Conservation (phyloP, 1,284 basidiomycete genomes). For the Afroboletus lepidellus region DNA sequence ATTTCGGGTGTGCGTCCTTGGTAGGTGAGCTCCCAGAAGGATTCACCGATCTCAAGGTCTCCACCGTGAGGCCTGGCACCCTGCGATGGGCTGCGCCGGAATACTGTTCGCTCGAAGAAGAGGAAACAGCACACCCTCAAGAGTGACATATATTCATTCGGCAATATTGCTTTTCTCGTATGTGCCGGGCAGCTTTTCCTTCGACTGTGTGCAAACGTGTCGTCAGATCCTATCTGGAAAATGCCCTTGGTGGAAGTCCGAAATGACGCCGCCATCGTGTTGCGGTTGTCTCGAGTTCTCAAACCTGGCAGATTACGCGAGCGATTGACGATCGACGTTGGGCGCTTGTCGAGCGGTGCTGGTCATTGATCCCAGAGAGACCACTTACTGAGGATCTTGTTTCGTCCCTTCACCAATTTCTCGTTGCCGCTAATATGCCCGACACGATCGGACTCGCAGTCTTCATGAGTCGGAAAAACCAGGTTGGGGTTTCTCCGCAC, state of each 20-base stretch:
- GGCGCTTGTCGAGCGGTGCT: slow-evolving; percentile 13
- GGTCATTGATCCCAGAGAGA: slow-evolving; percentile 6
- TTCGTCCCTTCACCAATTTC: background rate
- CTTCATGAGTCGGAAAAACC: slow-evolving; percentile 63
- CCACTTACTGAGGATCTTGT: slow-evolving; percentile 1
- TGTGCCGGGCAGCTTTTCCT: background rate
- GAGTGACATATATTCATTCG: background rate
- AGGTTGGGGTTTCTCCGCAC: too few relatives aligned
- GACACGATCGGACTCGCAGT: slow-evolving; percentile 38
- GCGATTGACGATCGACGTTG: slow-evolving; percentile 14
- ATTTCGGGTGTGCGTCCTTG: background rate
- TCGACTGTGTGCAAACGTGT: background rate
- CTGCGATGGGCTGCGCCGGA: background rate
- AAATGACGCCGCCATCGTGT: background rate
- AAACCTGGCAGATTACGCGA: slow-evolving; percentile 7
- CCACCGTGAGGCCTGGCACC: background rate
- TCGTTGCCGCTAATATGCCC: slow-evolving; percentile 46
- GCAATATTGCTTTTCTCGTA: background rate
- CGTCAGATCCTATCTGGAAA: background rate
- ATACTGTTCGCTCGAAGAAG: background rate
- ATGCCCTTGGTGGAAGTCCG: background rate
- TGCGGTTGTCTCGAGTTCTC: slow-evolving; percentile 3
- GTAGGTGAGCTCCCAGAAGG: background rate
- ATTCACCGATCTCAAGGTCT: background rate
- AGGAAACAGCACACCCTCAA: background rate